Conservation (phyloP, 192 early-diverging fungal genomes). For the Anaeromyces robustus region DNA sequence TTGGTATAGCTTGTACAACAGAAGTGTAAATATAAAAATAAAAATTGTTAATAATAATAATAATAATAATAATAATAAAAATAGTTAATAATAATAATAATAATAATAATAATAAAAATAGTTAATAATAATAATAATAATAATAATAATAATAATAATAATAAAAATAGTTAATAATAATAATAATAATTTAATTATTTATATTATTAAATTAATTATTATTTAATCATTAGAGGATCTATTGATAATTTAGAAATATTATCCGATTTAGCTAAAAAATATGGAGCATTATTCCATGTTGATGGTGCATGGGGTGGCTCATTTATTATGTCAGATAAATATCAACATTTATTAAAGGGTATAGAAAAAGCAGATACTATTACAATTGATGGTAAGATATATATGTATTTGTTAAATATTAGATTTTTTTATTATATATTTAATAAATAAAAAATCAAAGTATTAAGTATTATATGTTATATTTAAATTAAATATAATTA, state of each 20-base stretch:
- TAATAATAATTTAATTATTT: background rate
- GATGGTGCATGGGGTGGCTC: constrained; percentile 44
- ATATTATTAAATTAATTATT: background rate
- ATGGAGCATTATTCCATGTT: constrained; percentile 22
- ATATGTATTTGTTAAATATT: no score
- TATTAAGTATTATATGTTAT: no score
- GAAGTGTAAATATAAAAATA: constrained; percentile 17
- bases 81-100: background rate
- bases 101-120: background rate
- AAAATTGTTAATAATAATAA: no score
- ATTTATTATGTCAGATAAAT: constrained; percentile 31
- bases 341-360: constrained; percentile 21
- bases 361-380: constrained; percentile 30
- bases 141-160: background rate
- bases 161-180: background rate
- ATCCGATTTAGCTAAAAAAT: background rate
- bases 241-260: background rate
- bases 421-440: no score
- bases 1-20: constrained; percentile 35
- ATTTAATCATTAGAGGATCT: background rate
- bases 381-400: constrained; percentile 22
- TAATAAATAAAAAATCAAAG: no score
- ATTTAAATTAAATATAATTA: no score
- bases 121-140: background rate
- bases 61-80: no score